Percentiles rank a stretch among this genome's conserved stretches.
Conservation (phyloP, 768 basidiomycete species). For the Lepiota brunneoincarnata region DNA sequence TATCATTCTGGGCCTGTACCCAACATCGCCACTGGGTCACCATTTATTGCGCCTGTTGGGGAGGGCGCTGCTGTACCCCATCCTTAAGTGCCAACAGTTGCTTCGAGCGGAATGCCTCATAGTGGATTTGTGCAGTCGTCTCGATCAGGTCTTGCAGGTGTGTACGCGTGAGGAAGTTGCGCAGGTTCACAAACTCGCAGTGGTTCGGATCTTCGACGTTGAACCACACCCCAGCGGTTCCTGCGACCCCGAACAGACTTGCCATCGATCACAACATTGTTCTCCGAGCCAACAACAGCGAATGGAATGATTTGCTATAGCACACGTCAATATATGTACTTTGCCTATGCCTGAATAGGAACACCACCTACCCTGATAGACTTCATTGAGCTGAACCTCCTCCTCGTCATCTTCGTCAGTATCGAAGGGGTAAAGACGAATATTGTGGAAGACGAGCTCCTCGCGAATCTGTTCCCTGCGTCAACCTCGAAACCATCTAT, state of each 20-base stretch:
- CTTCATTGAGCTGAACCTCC: slow-evolving; percentile 87
- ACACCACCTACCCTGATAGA: slow-evolving; percentile 70
- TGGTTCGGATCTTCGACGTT: slow-evolving; percentile 96
- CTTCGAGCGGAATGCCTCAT: slow-evolving; percentile 99
- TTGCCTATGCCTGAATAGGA: slow-evolving; percentile 1
- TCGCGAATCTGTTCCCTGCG: slow-evolving; percentile 73
- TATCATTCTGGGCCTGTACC: slow-evolving; percentile 6
- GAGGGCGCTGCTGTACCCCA: slow-evolving; percentile 74
- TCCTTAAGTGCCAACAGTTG: slow-evolving; percentile 97
- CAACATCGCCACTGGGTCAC: not conserved
- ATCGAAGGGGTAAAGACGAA: slow-evolving; percentile 95
- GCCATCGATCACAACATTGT: slow-evolving; percentile 92
- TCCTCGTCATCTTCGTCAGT: slow-evolving; percentile 94
- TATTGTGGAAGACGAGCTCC: slow-evolving; percentile 87
- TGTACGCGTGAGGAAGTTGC: slow-evolving; percentile 97
- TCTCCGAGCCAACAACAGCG: slow-evolving; percentile 96
- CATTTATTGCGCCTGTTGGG: slow-evolving; percentile 27
- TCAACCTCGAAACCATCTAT: slow-evolving; percentile 11
- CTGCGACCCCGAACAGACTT: slow-evolving; percentile 93
- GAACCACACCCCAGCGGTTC: slow-evolving; percentile 98
- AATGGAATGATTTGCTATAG: slow-evolving; percentile 90
- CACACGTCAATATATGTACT: slow-evolving; percentile 4
- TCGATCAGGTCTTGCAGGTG: slow-evolving; percentile 99
- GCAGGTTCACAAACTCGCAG: slow-evolving; percentile 97
- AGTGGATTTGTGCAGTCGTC: slow-evolving; percentile 98